A percentile compares a stretch with the other conserved stretches of the same genome.
phyloP scores from a whole-genome alignment of 2,329 filamentous ascomycete genomes.

The Cladosporium sp. region DNA sequence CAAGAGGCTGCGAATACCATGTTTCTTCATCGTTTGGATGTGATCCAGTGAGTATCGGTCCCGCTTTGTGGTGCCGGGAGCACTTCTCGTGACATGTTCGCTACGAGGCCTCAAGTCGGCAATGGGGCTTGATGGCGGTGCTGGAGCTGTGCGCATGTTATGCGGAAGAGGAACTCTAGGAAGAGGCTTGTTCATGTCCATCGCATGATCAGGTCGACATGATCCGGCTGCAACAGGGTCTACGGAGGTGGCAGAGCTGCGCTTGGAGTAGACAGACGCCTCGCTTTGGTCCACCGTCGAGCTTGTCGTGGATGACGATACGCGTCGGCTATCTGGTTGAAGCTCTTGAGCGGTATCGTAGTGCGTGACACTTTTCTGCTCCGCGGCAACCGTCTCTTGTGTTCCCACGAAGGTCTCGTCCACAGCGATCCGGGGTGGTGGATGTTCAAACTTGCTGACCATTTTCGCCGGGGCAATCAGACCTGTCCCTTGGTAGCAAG shows the following conservation, averaged over 20 bases:
- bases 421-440: not conserved
- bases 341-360: constrained; percentile 12
- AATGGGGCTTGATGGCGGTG: constrained; percentile 11
- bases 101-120: not conserved
- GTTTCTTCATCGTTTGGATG: not conserved
- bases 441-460: not conserved
- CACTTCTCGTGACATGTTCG: constrained; percentile 1
- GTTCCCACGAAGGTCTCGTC: not conserved
- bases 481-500: not conserved
- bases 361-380: not conserved
- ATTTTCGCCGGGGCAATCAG: not conserved
- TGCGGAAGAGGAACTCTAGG: constrained; percentile 24
- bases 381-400: not conserved
- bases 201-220: not conserved
- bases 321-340: constrained; percentile 24
- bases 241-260: constrained; percentile 34
- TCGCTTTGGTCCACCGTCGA: constrained; percentile 35
- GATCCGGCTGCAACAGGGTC: constrained; percentile 14
- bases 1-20: constrained; percentile 2
- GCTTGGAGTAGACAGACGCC: constrained; percentile 44
- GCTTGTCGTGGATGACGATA: constrained; percentile 39
- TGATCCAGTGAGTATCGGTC: not conserved
- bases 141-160: constrained; percentile 20
- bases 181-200: constrained; percentile 30
- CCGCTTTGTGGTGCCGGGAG: not conserved